Evolutionary conservation across 108 stramenopile genomes (phyloP), one percentile per base, ranked within the genome.

Genomic region (Asterionellopsis glacialis): DNA sequence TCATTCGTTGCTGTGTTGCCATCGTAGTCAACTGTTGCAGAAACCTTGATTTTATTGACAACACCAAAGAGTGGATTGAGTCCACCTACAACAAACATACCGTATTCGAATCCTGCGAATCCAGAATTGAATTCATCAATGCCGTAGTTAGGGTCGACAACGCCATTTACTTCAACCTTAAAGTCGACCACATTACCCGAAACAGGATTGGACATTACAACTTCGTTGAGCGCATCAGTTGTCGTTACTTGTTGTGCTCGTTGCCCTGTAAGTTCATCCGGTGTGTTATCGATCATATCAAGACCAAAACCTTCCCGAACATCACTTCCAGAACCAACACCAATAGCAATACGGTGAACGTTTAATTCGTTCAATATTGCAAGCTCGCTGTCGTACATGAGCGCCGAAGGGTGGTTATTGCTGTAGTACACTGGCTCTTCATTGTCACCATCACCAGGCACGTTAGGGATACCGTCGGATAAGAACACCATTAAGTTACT

Each of bases 401-500:
- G 11, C 19, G 44, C 15, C 9, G 23, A 11, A 45, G 59, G 44
- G 9, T 45, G 59, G 18, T 59, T 59, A 18, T 59, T 45, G 12
- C 13, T 12, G 45, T 12, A 21, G 11, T 50, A 15, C 15, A 15
- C 26, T 11, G 41, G 14, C 24, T 41, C 12, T 54, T 73, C 72
- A 9, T 47, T 13, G 59, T 75, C 74, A 12, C 65, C 69, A 25
- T 71, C 74, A 11, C 65, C 74, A 50, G 51, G 45, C 19, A 74
- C 54, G 42, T 69, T 74, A 6, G 73, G 67, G 16, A 61, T 58
- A 11, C 73, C 73, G 51, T 74, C 73, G 18, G 62, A 53, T 26
- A 74, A 27, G 55, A 74, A 74, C n/a, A 74, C 54, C 43, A 74
- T 33, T 9, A 74, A 25, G 39, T 73, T 73, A 13, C 47, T 57